Conservation (phyloP, 768 basidiomycete species). For the Leccinum subtestaceum region DNA sequence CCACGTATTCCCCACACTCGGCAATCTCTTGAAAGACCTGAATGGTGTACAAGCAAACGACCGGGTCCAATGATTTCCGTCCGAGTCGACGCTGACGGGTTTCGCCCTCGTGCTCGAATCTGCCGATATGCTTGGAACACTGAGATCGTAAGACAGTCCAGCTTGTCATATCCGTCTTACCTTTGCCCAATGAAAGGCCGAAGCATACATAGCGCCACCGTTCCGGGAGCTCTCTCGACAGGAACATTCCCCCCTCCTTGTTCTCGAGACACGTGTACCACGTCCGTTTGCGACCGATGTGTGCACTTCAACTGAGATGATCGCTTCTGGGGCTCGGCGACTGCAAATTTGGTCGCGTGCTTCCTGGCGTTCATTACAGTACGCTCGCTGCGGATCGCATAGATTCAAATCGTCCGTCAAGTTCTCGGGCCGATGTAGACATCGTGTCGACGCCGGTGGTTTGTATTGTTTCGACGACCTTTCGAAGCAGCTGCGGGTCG, state of each 20-base stretch:
- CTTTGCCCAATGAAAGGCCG: neutral
- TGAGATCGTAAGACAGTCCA: neutral
- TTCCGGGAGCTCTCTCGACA: neutral
- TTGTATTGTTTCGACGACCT: neutral
- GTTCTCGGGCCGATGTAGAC: neutral
- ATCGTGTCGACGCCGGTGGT: neutral
- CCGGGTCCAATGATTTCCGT: neutral
- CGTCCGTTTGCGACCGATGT: neutral
- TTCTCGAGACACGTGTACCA: neutral
- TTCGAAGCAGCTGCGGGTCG: neutral
- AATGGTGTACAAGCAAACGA: neutral
- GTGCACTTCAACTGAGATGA: conserved; percentile 1
- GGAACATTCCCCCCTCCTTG: too few relatives aligned
- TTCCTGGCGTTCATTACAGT: neutral
- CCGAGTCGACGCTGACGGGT: neutral
- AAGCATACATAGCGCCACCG: neutral
- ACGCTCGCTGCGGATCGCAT: neutral
- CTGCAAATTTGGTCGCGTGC: neutral
- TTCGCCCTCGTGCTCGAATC: neutral
- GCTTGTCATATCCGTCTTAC: neutral
- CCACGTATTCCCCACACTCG: neutral
- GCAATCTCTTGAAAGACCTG: neutral
- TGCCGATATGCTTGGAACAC: neutral
- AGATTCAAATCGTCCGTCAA: neutral
- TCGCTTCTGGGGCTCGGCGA: neutral